Evolutionary conservation across 805 yeast genomes (phyloP).

Genomic region (Cyberlindnera petersonii): DNA sequence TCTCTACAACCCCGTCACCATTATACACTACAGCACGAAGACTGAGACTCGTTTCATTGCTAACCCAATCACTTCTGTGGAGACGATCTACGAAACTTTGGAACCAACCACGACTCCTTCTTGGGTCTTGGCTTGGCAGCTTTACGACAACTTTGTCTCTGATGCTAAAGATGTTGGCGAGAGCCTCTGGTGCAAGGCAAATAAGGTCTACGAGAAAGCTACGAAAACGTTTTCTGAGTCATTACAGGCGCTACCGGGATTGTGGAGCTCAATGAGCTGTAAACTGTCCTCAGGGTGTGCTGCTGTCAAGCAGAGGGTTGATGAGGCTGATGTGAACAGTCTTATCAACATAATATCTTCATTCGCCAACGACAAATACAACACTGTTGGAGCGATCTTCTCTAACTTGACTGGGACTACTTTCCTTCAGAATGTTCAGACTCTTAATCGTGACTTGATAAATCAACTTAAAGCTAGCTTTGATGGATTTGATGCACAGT

Average conservation of each 20-base stretch:
- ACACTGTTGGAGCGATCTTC: too few relatives aligned
- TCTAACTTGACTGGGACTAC: too few relatives aligned
- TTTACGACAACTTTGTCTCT: slow-evolving; percentile 8
- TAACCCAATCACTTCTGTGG: slow-evolving; percentile 12
- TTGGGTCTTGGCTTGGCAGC: slow-evolving; percentile 13
- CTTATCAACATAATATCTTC: too few relatives aligned
- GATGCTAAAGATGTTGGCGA: slow-evolving; percentile 7
- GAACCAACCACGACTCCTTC: slow-evolving; percentile 8
- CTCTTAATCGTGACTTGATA: too few relatives aligned
- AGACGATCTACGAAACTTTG: slow-evolving; percentile 10
- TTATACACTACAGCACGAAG: slow-evolving; percentile 16
- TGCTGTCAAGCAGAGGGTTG: too few relatives aligned
- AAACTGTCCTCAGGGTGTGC: not conserved
- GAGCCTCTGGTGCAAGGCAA: slow-evolving; percentile 3
- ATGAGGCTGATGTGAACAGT: too few relatives aligned
- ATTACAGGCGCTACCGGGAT: not conserved
- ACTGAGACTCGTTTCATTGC: slow-evolving; percentile 17
- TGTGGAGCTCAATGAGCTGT: not conserved
- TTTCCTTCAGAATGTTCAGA: too few relatives aligned
- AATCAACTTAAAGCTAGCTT: too few relatives aligned
- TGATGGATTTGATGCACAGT: too few relatives aligned
- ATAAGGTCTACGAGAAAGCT: not conserved
- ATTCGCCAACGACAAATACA: too few relatives aligned
- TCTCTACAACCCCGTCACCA: slow-evolving; percentile 7
- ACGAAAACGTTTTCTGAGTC: not conserved